These are phyloP conservation scores for Lasiodiplodia hormozganensis DNA, from an alignment of 2,329 filamentous ascomycete species.

Conservation along the genomic window DNA sequence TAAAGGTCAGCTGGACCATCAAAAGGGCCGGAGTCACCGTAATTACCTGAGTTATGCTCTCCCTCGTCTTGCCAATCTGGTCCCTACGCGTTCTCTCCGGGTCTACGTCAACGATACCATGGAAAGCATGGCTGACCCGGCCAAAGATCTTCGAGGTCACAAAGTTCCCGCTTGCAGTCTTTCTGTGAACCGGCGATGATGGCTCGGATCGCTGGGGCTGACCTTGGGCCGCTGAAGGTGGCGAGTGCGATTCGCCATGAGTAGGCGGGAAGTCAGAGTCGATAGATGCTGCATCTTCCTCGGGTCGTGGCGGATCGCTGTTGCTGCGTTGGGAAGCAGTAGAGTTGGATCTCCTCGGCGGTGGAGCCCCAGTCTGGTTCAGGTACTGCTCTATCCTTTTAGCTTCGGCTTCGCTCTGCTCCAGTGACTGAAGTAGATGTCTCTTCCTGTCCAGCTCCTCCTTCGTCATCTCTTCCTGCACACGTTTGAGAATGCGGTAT, in stretches of 20 bases:
- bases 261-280: constrained; percentile 96
- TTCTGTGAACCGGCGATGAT: constrained; percentile 66
- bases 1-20: background rate
- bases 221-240: constrained; percentile 77
- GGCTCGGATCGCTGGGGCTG: constrained; percentile 53
- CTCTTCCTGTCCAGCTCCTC: constrained; percentile 92
- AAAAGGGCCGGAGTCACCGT: background rate
- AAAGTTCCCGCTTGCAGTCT: constrained; percentile 80
- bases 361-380: constrained; percentile 66
- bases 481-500: constrained; percentile 89
- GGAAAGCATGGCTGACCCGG: constrained; percentile 91
- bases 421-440: constrained; percentile 81
- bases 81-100: constrained; percentile 91
- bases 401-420: constrained; percentile 90
- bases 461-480: constrained; percentile 96
- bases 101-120: constrained; percentile 95
- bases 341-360: constrained; percentile 72
- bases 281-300: constrained; percentile 84
- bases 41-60: constrained; percentile 72
- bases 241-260: constrained; percentile 72
- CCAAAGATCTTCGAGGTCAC: constrained; percentile 95
- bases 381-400: constrained; percentile 94
- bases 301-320: constrained; percentile 54
- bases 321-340: constrained; percentile 56
- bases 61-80: constrained; percentile 92